These are phyloP conservation scores for Cardamine occulta DNA, from an alignment of 345 rosid species.

Conservation along the genomic window DNA sequence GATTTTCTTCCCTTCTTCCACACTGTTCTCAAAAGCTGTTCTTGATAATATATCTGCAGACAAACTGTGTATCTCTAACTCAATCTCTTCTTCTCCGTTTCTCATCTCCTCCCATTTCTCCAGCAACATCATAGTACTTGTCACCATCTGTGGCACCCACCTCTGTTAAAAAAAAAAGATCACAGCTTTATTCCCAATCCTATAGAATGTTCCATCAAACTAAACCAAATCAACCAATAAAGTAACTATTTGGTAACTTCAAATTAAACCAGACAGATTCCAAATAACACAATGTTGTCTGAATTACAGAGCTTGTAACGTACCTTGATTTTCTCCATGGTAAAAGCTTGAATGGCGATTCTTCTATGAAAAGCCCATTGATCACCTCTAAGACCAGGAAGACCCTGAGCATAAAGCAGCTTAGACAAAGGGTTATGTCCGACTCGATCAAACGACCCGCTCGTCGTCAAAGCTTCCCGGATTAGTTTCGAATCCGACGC, in stretches of 20 bases:
- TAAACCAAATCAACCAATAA: constrained; percentile 1
- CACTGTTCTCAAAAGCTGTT: constrained; percentile 87
- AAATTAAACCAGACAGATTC: background rate
- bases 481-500: constrained; percentile 63
- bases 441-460: constrained; percentile 50
- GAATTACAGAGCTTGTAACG: background rate
- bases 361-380: constrained; percentile 73
- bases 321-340: constrained; percentile 74
- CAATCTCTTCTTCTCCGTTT: constrained; percentile 61
- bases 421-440: constrained; percentile 58
- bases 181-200: constrained; percentile 3
- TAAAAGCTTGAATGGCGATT: constrained; percentile 68
- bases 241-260: background rate
- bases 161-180: constrained; percentile 7
- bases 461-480: constrained; percentile 55
- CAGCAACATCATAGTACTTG: constrained; percentile 53
- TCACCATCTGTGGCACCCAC: constrained; percentile 72
- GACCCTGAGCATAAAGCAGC: constrained; percentile 70
- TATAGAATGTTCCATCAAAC: no score
- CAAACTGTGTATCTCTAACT: constrained; percentile 69
- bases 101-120: constrained; percentile 70
- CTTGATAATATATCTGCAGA: constrained; percentile 78
- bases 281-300: background rate
- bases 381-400: constrained; percentile 64
- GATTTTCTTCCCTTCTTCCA: constrained; percentile 71